Evolutionary conservation across 2,329 filamentous ascomycete species (phyloP).

Genomic region (Aciculosporium take): DNA sequence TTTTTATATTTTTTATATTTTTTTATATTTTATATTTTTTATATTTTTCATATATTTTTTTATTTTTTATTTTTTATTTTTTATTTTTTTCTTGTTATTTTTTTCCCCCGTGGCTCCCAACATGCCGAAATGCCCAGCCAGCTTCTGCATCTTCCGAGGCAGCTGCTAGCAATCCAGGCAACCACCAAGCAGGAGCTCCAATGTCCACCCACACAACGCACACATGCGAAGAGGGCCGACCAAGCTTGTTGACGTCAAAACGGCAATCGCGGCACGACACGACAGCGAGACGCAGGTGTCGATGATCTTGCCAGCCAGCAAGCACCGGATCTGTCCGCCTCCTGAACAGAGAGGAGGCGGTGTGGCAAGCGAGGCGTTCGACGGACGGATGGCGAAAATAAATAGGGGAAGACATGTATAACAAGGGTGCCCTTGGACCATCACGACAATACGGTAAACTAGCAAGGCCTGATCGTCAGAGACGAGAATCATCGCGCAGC

Average conservation of each 20-base stretch:
- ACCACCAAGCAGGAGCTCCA: neutral
- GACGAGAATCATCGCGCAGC: too few relatives aligned
- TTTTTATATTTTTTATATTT: too few relatives aligned
- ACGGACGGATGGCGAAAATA: too few relatives aligned
- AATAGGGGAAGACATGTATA: too few relatives aligned
- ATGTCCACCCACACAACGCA: neutral
- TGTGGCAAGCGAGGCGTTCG: neutral
- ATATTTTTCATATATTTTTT: too few relatives aligned
- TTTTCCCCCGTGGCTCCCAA: neutral
- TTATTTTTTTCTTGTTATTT: too few relatives aligned
- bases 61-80: too few relatives aligned
- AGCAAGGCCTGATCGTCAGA: too few relatives aligned
- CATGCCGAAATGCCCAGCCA: neutral
- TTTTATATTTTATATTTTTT: too few relatives aligned
- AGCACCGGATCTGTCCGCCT: too few relatives aligned
- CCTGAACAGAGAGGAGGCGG: neutral
- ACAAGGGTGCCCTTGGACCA: too few relatives aligned
- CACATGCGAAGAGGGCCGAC: constrained; percentile 2
- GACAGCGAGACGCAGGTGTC: neutral
- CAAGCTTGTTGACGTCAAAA: constrained; percentile 3
- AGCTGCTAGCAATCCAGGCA: neutral
- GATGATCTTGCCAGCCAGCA: neutral
- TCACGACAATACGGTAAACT: too few relatives aligned
- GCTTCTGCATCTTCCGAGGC: neutral
- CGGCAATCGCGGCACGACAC: neutral